Conservation (phyloP, 768 basidiomycete genomes). For the Lactarius akahatsu region DNA sequence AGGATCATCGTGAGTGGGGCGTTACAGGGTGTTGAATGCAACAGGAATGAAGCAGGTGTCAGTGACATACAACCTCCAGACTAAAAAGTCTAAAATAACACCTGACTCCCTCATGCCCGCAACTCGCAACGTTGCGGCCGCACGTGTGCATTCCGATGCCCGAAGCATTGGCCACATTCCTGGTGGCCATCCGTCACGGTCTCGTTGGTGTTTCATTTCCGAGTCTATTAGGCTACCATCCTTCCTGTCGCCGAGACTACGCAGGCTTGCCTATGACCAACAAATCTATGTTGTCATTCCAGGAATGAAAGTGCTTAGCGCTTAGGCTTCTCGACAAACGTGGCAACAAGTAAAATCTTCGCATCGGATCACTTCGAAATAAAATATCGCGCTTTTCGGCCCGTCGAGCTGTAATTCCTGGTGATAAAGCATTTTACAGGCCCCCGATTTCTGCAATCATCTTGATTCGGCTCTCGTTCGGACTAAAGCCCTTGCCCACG, state of each 20-base stretch:
- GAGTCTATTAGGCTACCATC: not conserved
- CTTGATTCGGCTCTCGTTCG: not conserved
- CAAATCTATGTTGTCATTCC: not conserved
- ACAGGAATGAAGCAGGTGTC: not conserved
- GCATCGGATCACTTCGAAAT: slow-evolving; percentile 9
- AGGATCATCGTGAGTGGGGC: not conserved
- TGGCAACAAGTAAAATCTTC: slow-evolving; percentile 12
- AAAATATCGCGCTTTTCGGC: not conserved
- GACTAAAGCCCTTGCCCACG: not conserved
- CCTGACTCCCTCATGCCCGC: not conserved
- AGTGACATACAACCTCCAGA: not conserved
- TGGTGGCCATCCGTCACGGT: not conserved
- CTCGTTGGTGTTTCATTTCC: not conserved
- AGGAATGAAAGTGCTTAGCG: not conserved
- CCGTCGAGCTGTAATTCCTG: not conserved
- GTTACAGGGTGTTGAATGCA: not conserved
- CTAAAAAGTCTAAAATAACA: too few relatives aligned
- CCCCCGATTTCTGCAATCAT: not conserved
- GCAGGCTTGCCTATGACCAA: not conserved
- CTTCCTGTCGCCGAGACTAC: not conserved
- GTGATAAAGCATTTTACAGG: not conserved
- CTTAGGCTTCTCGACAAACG: not conserved
- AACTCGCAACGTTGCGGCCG: not conserved
- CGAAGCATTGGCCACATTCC: not conserved
- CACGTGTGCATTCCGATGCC: not conserved